Conservation (phyloP, 2,329 filamentous ascomycete species). For the Diplocarpon mali region DNA sequence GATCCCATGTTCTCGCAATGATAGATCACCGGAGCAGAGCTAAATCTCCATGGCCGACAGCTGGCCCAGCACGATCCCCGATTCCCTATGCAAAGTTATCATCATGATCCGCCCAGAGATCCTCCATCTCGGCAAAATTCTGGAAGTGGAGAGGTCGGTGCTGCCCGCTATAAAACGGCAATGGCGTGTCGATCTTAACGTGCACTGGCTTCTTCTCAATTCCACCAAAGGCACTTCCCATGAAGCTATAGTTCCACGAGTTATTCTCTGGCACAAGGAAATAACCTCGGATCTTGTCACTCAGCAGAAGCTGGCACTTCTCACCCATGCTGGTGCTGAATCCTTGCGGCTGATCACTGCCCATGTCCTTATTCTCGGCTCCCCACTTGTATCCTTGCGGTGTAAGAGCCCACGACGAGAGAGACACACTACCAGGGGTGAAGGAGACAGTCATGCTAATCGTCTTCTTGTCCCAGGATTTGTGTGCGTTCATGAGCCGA, state of each 20-base stretch:
- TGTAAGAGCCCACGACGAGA: constrained; percentile 87
- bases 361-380: constrained; percentile 84
- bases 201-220: constrained; percentile 86
- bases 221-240: constrained; percentile 78
- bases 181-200: constrained; percentile 87
- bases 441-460: constrained; percentile 94
- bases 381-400: constrained; percentile 95
- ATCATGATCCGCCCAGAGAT: constrained; percentile 85
- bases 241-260: constrained; percentile 97
- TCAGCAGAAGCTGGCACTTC: constrained; percentile 88
- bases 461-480: constrained; percentile 73
- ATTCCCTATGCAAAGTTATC: constrained; percentile 72
- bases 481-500: constrained; percentile 74
- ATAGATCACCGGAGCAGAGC: constrained; percentile 10
- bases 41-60: background rate
- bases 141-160: constrained; percentile 94
- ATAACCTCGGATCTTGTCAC: constrained; percentile 87
- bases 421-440: constrained; percentile 89
- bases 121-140: constrained; percentile 93
- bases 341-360: constrained; percentile 86
- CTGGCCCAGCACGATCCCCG: constrained; percentile 1
- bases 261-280: constrained; percentile 89
- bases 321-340: constrained; percentile 89
- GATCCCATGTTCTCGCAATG: constrained; percentile 6
- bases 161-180: constrained; percentile 81